phyloP scores from a whole-genome alignment of 2,329 filamentous ascomycete species.

The Clarireedia monteithiana region DNA sequence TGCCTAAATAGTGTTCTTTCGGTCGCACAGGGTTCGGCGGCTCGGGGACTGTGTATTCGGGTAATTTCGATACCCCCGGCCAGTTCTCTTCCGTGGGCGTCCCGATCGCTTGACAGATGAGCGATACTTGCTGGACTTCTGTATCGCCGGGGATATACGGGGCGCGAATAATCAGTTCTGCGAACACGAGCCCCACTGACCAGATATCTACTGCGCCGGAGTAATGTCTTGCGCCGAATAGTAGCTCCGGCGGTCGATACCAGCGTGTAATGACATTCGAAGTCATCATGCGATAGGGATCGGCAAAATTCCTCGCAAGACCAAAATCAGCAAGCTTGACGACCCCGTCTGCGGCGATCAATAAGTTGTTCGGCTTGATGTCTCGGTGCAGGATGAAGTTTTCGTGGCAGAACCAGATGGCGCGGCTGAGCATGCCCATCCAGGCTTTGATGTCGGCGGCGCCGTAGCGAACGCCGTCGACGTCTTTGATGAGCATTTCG shows the following conservation, averaged over 20 bases:
- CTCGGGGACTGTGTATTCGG: constrained; percentile 68
- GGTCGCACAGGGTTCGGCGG: constrained; percentile 48
- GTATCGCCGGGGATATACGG: constrained; percentile 79
- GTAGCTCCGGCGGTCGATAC: constrained; percentile 90
- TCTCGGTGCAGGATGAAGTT: constrained; percentile 92
- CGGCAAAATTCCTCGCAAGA: constrained; percentile 80
- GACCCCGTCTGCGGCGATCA: constrained; percentile 87
- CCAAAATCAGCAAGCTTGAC: constrained; percentile 98
- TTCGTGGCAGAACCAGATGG: constrained; percentile 94
- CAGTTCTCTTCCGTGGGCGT: constrained; percentile 92
- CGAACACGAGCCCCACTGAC: constrained; percentile 89
- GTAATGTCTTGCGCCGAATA: constrained; percentile 87
- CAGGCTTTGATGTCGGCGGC: constrained; percentile 91
- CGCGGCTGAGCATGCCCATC: constrained; percentile 95
- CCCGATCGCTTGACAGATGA: constrained; percentile 79
- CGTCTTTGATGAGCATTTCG: constrained; percentile 88
- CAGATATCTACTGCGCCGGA: constrained; percentile 87
- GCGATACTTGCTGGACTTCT: constrained; percentile 77
- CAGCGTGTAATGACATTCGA: constrained; percentile 92
- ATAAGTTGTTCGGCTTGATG: constrained; percentile 97
- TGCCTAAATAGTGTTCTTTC: constrained; percentile 63
- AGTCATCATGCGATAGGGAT: constrained; percentile 85
- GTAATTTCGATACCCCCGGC: constrained; percentile 79
- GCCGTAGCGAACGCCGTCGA: constrained; percentile 68
- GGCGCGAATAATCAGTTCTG: constrained; percentile 75